phyloP scores from a whole-genome alignment of 2,329 filamentous ascomycete species.

The Cytospora paraplurivora region DNA sequence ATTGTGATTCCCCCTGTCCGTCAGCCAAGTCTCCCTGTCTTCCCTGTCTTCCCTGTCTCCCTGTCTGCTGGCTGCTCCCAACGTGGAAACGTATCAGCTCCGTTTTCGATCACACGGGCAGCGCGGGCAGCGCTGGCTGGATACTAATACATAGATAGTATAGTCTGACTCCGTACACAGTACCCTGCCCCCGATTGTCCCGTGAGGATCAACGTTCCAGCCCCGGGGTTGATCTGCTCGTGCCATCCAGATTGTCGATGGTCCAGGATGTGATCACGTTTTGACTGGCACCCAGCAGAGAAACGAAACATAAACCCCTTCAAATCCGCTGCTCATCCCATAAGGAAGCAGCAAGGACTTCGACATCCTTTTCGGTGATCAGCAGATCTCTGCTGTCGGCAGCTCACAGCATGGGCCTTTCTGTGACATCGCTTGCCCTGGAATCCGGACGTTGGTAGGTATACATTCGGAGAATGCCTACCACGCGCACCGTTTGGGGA shows the following conservation, averaged over 20 bases:
- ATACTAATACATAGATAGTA: too few species aligned
- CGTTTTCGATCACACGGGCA: not conserved
- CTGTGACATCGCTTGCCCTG: not conserved
- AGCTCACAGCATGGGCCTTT: not conserved
- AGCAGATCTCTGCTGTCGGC: not conserved
- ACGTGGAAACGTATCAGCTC: not conserved
- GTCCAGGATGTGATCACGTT: not conserved
- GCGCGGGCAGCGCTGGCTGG: not conserved
- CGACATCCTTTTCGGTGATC: not conserved
- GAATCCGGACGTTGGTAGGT: too few species aligned
- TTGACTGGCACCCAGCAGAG: not conserved
- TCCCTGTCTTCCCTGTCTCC: not conserved
- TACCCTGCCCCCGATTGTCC: not conserved
- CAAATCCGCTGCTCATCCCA: not conserved
- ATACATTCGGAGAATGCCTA: not conserved
- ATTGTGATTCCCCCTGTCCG: not conserved
- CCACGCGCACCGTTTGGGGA: not conserved
- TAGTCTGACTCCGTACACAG: too few species aligned
- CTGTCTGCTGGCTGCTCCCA: not conserved
- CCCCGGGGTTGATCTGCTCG: not conserved
- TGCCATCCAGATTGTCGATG: not conserved
- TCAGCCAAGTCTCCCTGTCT: not conserved
- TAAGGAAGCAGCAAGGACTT: not conserved
- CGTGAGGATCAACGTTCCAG: slow-evolving; percentile 1
- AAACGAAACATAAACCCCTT: not conserved